Conservation (phyloP, 1,139 yeast genomes). For the Kodamaea fungicola region DNA sequence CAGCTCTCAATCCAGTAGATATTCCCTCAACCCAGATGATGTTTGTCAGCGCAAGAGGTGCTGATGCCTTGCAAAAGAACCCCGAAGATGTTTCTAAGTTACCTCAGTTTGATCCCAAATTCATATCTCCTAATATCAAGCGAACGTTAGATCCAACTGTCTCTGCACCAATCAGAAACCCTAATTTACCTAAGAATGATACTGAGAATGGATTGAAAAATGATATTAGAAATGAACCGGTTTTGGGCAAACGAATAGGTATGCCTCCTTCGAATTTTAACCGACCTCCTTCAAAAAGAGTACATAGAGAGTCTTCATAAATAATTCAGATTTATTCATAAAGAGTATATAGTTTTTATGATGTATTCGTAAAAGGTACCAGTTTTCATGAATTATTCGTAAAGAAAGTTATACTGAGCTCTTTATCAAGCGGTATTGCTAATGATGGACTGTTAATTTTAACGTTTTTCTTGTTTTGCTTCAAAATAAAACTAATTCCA, state of each 20-base stretch:
- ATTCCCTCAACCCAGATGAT: slow-evolving; percentile 13
- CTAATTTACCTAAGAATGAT: slow-evolving; percentile 3
- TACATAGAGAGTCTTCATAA: slow-evolving; percentile 12
- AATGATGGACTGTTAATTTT: no score
- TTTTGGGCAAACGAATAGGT: slow-evolving; percentile 28
- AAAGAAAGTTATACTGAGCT: no score
- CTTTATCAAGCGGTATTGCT: no score
- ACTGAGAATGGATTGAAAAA: background rate
- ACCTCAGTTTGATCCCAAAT: slow-evolving; percentile 46
- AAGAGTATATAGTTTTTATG: no score
- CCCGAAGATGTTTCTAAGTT: slow-evolving; percentile 33
- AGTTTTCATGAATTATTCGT: no score
- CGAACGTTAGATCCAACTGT: slow-evolving; percentile 57
- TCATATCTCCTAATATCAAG: slow-evolving; percentile 48
- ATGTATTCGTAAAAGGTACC: no score
- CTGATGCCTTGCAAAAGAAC: slow-evolving; percentile 47
- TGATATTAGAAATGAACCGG: background rate
- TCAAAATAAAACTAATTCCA: no score
- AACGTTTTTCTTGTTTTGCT: no score
- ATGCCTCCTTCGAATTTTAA: slow-evolving; percentile 29
- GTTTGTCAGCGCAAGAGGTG: slow-evolving; percentile 60
- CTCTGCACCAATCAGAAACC: slow-evolving; percentile 42
- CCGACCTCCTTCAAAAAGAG: slow-evolving; percentile 15
- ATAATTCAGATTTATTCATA: background rate
- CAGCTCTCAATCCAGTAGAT: background rate